Conservation (phyloP, 2,329 filamentous ascomycete species). For the Xylaria sp. region DNA sequence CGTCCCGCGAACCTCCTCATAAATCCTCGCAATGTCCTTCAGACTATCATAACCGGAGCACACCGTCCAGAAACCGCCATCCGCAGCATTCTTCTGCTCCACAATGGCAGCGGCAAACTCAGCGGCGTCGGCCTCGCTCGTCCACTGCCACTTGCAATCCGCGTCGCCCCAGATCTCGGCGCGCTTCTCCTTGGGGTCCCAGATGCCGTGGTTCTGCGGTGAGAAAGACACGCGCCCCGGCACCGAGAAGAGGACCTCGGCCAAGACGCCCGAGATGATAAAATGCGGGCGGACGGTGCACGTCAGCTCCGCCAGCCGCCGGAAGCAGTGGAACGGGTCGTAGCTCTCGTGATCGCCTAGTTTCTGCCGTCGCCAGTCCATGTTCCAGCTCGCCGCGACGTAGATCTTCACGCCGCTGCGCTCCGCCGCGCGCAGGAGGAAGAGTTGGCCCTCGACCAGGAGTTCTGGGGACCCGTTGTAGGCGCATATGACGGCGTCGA, state of each 20-base stretch:
- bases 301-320: conserved; percentile 47
- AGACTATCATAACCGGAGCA: conserved; percentile 36
- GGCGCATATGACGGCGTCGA: conserved; percentile 52
- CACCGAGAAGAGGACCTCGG: conserved; percentile 44
- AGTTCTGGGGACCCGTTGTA: conserved; percentile 45
- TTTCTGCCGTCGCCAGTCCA: conserved; percentile 37
- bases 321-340: conserved; percentile 51
- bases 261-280: conserved; percentile 47
- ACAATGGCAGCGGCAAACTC: conserved; percentile 34
- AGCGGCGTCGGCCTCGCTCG: conserved; percentile 38
- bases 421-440: conserved; percentile 53
- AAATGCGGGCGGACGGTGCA: conserved; percentile 43
- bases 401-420: conserved; percentile 48
- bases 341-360: conserved; percentile 51
- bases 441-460: conserved; percentile 50
- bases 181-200: conserved; percentile 35
- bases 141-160: conserved; percentile 36
- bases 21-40: conserved; percentile 36
- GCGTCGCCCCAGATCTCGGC: conserved; percentile 38
- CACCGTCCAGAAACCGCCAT: conserved; percentile 39
- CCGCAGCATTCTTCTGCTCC: conserved; percentile 30
- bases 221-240: conserved; percentile 36
- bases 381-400: conserved; percentile 38
- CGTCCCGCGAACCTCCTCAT: conserved; percentile 30
- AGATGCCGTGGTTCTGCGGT: conserved; percentile 34